Percentiles rank a stretch among this genome's conserved stretches.
These are phyloP conservation scores for Globisporangium irregulare DNA, from an alignment of 352 stramenopile species.

Conservation along the genomic window DNA sequence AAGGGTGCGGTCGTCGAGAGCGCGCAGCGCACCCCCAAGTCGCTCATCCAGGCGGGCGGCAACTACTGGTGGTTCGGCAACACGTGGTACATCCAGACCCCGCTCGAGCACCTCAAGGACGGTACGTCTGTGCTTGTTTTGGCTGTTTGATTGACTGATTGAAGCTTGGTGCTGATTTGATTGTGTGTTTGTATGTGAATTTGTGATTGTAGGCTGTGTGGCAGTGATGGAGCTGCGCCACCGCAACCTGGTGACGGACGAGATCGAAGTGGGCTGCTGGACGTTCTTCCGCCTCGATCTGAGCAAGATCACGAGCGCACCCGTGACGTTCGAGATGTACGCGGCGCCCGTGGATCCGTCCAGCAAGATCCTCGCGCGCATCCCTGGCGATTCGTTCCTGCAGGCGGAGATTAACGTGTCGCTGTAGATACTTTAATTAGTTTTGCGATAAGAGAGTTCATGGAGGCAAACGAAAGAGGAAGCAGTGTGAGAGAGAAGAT, in stretches of 20 bases:
- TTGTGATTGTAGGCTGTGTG: slow-evolving; percentile 56
- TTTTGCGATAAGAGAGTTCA: slow-evolving; percentile 3
- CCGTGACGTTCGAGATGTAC: slow-evolving; percentile 89
- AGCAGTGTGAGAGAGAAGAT: not conserved
- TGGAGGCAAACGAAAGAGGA: not conserved
- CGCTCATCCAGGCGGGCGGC: slow-evolving; percentile 78
- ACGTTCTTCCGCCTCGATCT: slow-evolving; percentile 88
- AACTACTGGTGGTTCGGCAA: slow-evolving; percentile 91
- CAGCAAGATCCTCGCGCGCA: slow-evolving; percentile 83
- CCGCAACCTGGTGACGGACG: slow-evolving; percentile 77
- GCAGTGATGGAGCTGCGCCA: slow-evolving; percentile 86
- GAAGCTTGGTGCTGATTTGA: slow-evolving; percentile 5
- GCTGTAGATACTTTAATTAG: slow-evolving; percentile 36
- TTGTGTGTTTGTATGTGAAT: not conserved
- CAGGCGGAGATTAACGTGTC: slow-evolving; percentile 88
- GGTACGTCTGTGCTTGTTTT: slow-evolving; percentile 34
- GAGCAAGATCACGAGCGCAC: slow-evolving; percentile 84
- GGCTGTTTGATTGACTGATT: not conserved
- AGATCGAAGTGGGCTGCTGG: slow-evolving; percentile 87
- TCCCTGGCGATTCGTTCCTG: slow-evolving; percentile 86
- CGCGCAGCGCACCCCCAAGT: slow-evolving; percentile 79
- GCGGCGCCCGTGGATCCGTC: slow-evolving; percentile 77
- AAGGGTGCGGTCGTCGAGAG: slow-evolving; percentile 68
- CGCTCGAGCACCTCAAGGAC: slow-evolving; percentile 83
- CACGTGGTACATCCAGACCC: slow-evolving; percentile 84